Percentiles rank a stretch among this genome's conserved stretches.
phyloP scores from a whole-genome alignment of 768 basidiomycete species.

The Kwoniella botswanensis region DNA sequence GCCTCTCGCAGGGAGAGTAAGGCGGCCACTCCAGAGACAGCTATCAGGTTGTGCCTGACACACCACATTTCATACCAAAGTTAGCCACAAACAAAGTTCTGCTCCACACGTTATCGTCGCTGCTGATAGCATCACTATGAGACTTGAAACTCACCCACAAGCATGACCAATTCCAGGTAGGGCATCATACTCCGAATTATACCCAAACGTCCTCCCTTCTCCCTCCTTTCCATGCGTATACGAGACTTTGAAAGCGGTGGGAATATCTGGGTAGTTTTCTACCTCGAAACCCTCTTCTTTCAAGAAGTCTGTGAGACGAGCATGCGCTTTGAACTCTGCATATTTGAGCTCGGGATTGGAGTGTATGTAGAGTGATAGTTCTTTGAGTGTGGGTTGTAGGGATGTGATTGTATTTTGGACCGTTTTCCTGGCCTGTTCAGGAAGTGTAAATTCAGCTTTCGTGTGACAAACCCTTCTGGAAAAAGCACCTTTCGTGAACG shows the following conservation, averaged over 20 bases:
- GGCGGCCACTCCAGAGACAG: slow-evolving; percentile 36
- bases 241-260: slow-evolving; percentile 34
- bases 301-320: slow-evolving; percentile 20
- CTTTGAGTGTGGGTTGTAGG: neutral
- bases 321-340: slow-evolving; percentile 26
- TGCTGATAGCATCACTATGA: no score
- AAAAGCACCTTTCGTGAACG: no score
- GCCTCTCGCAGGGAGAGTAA: slow-evolving; percentile 30
- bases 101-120: neutral
- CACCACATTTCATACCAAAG: neutral
- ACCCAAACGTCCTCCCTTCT: slow-evolving; percentile 25
- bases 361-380: neutral
- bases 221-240: slow-evolving; percentile 24
- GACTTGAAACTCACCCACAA: slow-evolving; percentile 21
- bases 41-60: slow-evolving; percentile 41
- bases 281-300: slow-evolving; percentile 26
- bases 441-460: no score
- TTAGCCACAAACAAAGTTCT: neutral
- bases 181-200: slow-evolving; percentile 42
- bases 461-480: no score
- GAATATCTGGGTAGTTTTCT: neutral
- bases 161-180: slow-evolving; percentile 41
- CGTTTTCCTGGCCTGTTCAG: no score
- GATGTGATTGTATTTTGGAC: no score
- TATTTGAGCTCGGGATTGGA: slow-evolving; percentile 8